These are phyloP conservation scores for Mortierella alpina DNA, from an alignment of 192 early-diverging fungal genomes.

Conservation along the genomic window DNA sequence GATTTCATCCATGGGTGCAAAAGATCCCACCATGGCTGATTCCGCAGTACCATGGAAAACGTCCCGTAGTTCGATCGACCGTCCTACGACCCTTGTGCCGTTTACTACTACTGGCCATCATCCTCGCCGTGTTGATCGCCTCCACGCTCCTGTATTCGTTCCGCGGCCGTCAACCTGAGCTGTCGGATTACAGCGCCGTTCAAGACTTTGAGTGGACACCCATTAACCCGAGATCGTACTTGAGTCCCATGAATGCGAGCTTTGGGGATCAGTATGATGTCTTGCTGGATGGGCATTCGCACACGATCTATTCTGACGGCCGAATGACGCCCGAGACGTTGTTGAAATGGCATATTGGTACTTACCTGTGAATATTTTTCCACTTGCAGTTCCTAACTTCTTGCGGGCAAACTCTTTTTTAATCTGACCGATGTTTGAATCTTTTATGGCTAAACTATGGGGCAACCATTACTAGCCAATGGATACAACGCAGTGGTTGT, in stretches of 20 bases:
- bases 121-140: constrained; percentile 30
- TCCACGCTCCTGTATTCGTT: constrained; percentile 34
- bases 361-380: background rate
- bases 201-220: constrained; percentile 59
- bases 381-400: background rate
- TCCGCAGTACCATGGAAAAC: constrained; percentile 8
- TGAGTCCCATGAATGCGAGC: constrained; percentile 54
- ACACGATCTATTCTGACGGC: constrained; percentile 73
- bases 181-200: constrained; percentile 44
- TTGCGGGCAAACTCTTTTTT: background rate
- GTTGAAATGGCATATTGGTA: constrained; percentile 72
- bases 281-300: constrained; percentile 73
- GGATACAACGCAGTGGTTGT: constrained; percentile 78
- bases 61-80: constrained; percentile 18
- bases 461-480: constrained; percentile 56
- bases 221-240: constrained; percentile 59
- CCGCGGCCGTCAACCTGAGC: constrained; percentile 26
- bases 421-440: background rate
- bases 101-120: background rate
- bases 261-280: constrained; percentile 59
- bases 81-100: constrained; percentile 28
- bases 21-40: constrained; percentile 43
- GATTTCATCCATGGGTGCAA: background rate
- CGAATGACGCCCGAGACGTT: constrained; percentile 65
- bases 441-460: background rate